Evolutionary conservation across 768 basidiomycete species (phyloP).

Genomic region (Podaxis sp.): DNA sequence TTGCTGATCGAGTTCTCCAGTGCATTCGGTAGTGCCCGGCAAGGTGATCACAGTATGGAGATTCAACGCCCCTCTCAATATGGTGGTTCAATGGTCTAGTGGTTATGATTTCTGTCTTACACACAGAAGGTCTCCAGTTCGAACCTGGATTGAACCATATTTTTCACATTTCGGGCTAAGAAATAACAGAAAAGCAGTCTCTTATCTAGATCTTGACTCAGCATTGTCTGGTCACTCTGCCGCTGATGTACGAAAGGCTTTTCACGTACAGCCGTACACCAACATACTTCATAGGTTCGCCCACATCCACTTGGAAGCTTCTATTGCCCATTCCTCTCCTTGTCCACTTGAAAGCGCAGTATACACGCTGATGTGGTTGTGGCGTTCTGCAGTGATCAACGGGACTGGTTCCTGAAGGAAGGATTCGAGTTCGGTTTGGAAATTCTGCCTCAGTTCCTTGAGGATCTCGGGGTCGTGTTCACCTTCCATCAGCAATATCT

Average conservation of each 20-base stretch:
- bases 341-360: conserved; percentile 47
- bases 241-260: no score
- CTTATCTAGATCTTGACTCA: no score
- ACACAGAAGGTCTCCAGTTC: conserved; percentile 34
- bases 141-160: conserved; percentile 37
- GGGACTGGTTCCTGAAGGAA: conserved; percentile 26
- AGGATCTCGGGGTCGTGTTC: conserved; percentile 52
- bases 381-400: conserved; percentile 39
- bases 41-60: no score
- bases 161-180: conserved; percentile 4
- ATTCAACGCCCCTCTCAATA: no score
- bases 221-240: no score
- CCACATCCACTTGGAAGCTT: conserved; percentile 36
- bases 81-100: conserved; percentile 39
- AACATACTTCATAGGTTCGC: neutral
- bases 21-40: conserved; percentile 47
- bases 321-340: conserved; percentile 60
- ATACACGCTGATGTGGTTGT: conserved; percentile 61
- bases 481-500: conserved; percentile 41
- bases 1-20: conserved; percentile 30
- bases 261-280: no score
- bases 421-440: conserved; percentile 34
- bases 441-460: conserved; percentile 28
- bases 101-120: conserved; percentile 45
- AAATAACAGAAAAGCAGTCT: no score